phyloP scores from a whole-genome alignment of 768 basidiomycete species.

The Podaxis carcinomalis region DNA sequence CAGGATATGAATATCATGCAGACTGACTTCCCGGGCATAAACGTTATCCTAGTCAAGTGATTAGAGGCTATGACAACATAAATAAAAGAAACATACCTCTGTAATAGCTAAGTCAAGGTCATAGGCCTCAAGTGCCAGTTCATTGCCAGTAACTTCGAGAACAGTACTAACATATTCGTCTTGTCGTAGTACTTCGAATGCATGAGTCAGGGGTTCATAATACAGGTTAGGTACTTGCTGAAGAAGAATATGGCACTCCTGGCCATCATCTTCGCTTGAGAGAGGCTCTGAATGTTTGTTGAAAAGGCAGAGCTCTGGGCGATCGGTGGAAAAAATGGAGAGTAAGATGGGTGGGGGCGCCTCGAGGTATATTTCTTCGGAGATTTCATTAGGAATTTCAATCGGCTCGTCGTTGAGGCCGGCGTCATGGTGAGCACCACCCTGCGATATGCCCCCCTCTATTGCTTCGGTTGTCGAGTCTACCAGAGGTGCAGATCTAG shows the following conservation, averaged over 20 bases:
- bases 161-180: conserved; percentile 48
- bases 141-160: conserved; percentile 48
- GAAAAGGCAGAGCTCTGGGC: conserved; percentile 46
- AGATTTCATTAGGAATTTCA: conserved; percentile 41
- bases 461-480: not conserved
- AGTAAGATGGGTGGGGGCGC: conserved; percentile 69
- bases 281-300: conserved; percentile 39
- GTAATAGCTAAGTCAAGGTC: conserved; percentile 61
- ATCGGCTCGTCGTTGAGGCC: not conserved
- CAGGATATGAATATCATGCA: conserved; percentile 68
- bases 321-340: conserved; percentile 33
- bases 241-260: conserved; percentile 43
- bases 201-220: conserved; percentile 66
- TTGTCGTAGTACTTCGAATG: conserved; percentile 70
- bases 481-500: not conserved
- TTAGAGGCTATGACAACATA: conserved; percentile 3
- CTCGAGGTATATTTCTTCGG: conserved; percentile 69
- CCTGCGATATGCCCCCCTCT: not conserved
- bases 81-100: conserved; percentile 43
- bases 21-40: conserved; percentile 60
- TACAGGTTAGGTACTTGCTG: conserved; percentile 65
- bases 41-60: conserved; percentile 53
- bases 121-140: conserved; percentile 67
- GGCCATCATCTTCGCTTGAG: conserved; percentile 6
- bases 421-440: not conserved